Evolutionary conservation across 2,329 filamentous ascomycete genomes (phyloP).

Genomic region (Truncatella angustata): DNA sequence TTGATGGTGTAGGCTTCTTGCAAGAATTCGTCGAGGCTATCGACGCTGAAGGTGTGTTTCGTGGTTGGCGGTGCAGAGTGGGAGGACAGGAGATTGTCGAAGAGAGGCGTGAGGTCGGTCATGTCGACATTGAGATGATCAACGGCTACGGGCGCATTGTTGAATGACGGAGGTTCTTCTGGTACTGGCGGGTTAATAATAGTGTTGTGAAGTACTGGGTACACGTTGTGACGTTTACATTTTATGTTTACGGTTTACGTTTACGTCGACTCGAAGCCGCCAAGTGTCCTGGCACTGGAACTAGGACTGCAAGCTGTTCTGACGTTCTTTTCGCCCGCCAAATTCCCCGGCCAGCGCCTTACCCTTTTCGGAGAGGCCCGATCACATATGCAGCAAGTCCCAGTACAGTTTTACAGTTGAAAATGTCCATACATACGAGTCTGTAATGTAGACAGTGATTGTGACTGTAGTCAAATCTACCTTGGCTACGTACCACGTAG

Average conservation of each 20-base stretch:
- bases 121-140: conserved; percentile 30
- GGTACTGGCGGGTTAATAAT: too few relatives aligned
- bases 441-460: too few relatives aligned
- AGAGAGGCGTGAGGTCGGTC: conserved; percentile 64
- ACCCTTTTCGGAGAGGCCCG: not conserved
- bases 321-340: not conserved
- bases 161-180: too few relatives aligned
- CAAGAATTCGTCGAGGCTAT: conserved; percentile 77
- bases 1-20: conserved; percentile 97
- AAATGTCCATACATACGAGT: too few relatives aligned
- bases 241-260: too few relatives aligned
- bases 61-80: conserved; percentile 52
- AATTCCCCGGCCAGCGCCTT: not conserved
- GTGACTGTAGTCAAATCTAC: too few relatives aligned
- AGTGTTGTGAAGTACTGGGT: too few relatives aligned
- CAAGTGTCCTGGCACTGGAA: not conserved
- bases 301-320: not conserved
- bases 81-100: conserved; percentile 66
- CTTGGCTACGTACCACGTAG: too few relatives aligned
- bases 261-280: not conserved
- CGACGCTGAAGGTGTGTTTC: conserved; percentile 37
- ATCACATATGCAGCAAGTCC: too few relatives aligned
- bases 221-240: too few relatives aligned
- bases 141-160: not conserved
- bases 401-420: too few relatives aligned